Evolutionary conservation across 2,329 filamentous ascomycete species (phyloP), one percentile per base, ranked within the genome.

Genomic region (Epichloe gansuensis): DNA sequence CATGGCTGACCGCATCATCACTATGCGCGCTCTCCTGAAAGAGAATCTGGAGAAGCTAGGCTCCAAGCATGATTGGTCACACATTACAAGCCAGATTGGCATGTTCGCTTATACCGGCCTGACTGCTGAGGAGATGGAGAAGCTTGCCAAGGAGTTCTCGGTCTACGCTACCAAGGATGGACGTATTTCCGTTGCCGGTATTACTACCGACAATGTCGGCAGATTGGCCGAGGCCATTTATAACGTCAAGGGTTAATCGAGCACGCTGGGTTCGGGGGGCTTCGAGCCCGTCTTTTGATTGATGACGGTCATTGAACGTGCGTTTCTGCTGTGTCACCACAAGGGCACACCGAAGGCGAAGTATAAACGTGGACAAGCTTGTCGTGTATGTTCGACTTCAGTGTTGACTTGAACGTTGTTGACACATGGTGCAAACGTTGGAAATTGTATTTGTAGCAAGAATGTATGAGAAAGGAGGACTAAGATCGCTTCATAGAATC

Each of bases 21-120:
- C 83, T 71, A 98, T 98, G 93, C 88, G 93, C 63, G 84, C 87
- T 56, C 81, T 95, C 51, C 83, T 98, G 66, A 94, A 93, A 80
- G 81, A 89, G 63, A 94, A 97, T 76, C 83, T 98, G 52, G 88
- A 96, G 81, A 84, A 87, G 72, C 82, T 96, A 56, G 91, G 91
- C 67, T 93, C 87, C 77, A 89, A 89, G 80, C 89, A 94, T 72
- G 88, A 97, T 77, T 98, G 93, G 93, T 87, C 85, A 69, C 93
- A 98, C 78, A 98, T 98, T 73, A 97, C 93, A 61, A 90, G 79
- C 73, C 89, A 95, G 81, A 98, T 98, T 64, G 93, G 93, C 74
- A 98, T 98, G 93, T 98, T 98, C 67, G 91, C 93, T 62, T 98
- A 95, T 80, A 98, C 93, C 50, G 93, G 93, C 56, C 76, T 98